Percentiles rank a stretch among this genome's conserved stretches.
phyloP scores from a whole-genome alignment of 2,329 filamentous ascomycete species.

The Diaporthe amygdali region DNA sequence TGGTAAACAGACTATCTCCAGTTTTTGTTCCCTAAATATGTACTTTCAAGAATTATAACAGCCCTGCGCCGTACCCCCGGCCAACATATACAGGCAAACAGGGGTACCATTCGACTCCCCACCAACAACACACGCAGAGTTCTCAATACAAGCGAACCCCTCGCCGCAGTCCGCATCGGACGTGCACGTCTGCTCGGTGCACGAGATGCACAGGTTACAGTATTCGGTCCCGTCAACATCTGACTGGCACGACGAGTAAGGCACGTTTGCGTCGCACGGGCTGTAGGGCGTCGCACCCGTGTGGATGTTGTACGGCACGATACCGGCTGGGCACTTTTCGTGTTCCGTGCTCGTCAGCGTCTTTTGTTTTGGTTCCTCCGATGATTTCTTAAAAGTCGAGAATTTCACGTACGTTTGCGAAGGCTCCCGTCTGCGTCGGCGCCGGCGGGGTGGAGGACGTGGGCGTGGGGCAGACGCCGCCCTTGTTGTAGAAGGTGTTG shows the following conservation, averaged over 20 bases:
- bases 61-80: conserved; percentile 4
- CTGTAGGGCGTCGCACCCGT: conserved; percentile 17
- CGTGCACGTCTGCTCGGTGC: conserved; percentile 9
- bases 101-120: conserved; percentile 11
- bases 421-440: conserved; percentile 23
- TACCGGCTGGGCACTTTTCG: conserved; percentile 22
- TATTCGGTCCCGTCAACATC: conserved; percentile 21
- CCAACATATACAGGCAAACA: conserved; percentile 25
- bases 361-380: too few relatives aligned
- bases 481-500: conserved; percentile 25
- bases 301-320: conserved; percentile 23
- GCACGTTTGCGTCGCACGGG: conserved; percentile 21
- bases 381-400: too few relatives aligned
- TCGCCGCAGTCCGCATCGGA: conserved; percentile 20
- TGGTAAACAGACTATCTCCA: background rate
- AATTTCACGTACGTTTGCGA: conserved; percentile 24
- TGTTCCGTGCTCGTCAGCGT: background rate
- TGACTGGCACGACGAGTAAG: conserved; percentile 16
- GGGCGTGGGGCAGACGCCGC: conserved; percentile 23
- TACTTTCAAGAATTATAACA: conserved; percentile 10
- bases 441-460: conserved; percentile 2
- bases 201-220: conserved; percentile 23
- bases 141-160: conserved; percentile 21
- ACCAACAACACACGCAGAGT: conserved; percentile 19
- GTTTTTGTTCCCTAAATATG: background rate